phyloP scores from a whole-genome alignment of 2,329 filamentous ascomycete genomes.

The Cercospora zeae-maydis region DNA sequence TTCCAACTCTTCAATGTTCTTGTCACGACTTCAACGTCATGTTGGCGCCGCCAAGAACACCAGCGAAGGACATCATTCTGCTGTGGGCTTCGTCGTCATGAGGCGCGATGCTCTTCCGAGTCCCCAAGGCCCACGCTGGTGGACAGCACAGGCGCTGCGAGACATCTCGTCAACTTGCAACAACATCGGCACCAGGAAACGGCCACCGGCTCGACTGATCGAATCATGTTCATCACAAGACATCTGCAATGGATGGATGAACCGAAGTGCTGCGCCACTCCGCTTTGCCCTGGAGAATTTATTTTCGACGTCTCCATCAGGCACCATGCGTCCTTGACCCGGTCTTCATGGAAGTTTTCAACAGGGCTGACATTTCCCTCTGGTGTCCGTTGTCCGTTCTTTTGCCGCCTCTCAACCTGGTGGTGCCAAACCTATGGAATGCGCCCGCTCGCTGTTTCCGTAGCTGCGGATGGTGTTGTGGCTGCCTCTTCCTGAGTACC shows the following conservation, averaged over 20 bases:
- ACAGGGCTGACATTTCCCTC: neutral
- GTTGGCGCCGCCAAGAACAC: too few species aligned
- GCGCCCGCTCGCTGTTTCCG: neutral
- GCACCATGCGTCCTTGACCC: too few species aligned
- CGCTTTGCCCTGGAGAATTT: too few species aligned
- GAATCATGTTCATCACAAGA: neutral
- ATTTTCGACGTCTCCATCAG: too few species aligned
- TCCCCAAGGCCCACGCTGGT: neutral
- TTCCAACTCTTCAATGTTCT: too few species aligned
- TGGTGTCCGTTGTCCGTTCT: neutral
- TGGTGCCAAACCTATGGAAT: neutral
- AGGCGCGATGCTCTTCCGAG: neutral
- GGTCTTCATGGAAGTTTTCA: too few species aligned
- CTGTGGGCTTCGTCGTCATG: neutral
- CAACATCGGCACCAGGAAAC: neutral
- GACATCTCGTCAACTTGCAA: too few species aligned
- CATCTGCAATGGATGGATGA: too few species aligned
- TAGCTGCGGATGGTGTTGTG: neutral
- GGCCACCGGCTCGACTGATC: neutral
- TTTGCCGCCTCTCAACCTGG: neutral
- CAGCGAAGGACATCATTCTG: too few species aligned
- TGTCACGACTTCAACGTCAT: too few species aligned
- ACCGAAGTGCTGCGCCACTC: too few species aligned
- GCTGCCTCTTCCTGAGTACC: neutral
- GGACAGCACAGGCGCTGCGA: neutral